Percentiles rank a stretch among this genome's conserved stretches.
Conservation (phyloP, 768 basidiomycete genomes). For the Filobasidium floriforme region DNA sequence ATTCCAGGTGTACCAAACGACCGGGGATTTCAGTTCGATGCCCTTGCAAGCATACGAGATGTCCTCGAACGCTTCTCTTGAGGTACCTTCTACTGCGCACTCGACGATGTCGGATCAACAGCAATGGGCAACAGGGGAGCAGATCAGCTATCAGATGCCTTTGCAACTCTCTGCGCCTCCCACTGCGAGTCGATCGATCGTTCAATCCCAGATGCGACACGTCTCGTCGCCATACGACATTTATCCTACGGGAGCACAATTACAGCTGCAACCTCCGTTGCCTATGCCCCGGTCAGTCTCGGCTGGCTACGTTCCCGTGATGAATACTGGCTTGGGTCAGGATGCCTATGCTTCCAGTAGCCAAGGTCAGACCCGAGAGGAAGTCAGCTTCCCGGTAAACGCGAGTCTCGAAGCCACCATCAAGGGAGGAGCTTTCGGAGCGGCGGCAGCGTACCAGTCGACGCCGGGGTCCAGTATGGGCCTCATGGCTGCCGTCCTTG, state of each 20-base stretch:
- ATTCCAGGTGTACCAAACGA: conserved; percentile 25
- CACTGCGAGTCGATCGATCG: conserved; percentile 11
- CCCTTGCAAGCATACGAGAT: not conserved
- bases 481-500: not conserved
- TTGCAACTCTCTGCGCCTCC: not conserved
- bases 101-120: not conserved
- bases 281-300: not conserved
- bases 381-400: not conserved
- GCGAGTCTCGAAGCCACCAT: not conserved
- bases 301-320: conserved; percentile 4
- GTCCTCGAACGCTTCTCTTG: not conserved
- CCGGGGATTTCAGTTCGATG: conserved; percentile 11
- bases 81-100: not conserved
- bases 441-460: not conserved
- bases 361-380: not conserved
- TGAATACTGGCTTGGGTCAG: conserved; percentile 1
- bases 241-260: not conserved
- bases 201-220: not conserved
- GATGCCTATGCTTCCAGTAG: not conserved
- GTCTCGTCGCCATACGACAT: conserved; percentile 10
- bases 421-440: not conserved
- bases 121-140: not conserved
- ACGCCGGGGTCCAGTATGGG: conserved; percentile 1
- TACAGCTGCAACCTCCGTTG: conserved; percentile 16
- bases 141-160: no score